Evolutionary conservation across 2,329 filamentous ascomycete species (phyloP).

Genomic region (Conoideocrella luteorostrata): DNA sequence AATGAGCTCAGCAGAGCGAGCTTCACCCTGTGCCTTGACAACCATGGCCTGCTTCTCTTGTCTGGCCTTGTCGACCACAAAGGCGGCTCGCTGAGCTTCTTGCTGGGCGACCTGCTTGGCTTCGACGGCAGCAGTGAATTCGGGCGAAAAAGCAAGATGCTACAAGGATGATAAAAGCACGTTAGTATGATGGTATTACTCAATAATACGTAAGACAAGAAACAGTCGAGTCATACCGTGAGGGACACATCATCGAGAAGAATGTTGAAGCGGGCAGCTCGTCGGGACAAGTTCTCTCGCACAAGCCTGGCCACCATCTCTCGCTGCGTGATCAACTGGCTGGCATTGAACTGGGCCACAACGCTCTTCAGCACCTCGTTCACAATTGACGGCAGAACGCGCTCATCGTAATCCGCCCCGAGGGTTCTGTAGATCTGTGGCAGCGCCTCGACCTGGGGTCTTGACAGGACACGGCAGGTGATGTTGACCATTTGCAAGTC

Average conservation of each 20-base stretch:
- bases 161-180: slow-evolving; percentile 20
- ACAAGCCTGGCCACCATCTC: slow-evolving; percentile 92
- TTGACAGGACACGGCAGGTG: slow-evolving; percentile 95
- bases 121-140: slow-evolving; percentile 67
- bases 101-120: slow-evolving; percentile 75
- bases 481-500: slow-evolving; percentile 99
- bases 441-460: slow-evolving; percentile 78
- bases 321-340: slow-evolving; percentile 96
- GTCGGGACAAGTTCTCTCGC: slow-evolving; percentile 82
- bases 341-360: slow-evolving; percentile 97
- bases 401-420: slow-evolving; percentile 93
- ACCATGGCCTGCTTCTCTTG: slow-evolving; percentile 99
- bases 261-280: slow-evolving; percentile 95
- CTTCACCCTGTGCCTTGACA: slow-evolving; percentile 97
- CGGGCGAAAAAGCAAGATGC: slow-evolving; percentile 68
- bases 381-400: slow-evolving; percentile 92
- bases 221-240: slow-evolving; percentile 55
- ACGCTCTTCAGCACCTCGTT: slow-evolving; percentile 99
- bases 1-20: slow-evolving; percentile 93
- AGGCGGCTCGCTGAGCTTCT: slow-evolving; percentile 93
- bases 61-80: slow-evolving; percentile 96
- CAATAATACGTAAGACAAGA: neutral
- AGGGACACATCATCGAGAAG: slow-evolving; percentile 94
- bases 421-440: slow-evolving; percentile 97
- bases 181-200: neutral